Evolutionary conservation across 169 alveolate genomes (phyloP), one percentile per base, ranked within the genome.

Genomic region (Plasmodium billcollinsi): DNA sequence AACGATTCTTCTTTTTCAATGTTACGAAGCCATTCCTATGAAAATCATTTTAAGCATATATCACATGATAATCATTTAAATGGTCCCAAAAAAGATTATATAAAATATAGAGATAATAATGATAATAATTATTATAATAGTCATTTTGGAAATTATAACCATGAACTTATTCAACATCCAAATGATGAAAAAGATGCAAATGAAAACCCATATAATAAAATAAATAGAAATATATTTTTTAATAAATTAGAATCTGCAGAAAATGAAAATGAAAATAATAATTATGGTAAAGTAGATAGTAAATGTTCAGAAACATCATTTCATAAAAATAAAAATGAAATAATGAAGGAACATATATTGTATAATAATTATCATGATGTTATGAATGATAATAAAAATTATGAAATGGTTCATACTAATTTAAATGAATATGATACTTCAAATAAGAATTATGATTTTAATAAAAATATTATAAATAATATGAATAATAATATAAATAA

Each of bases 1-100:
- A 56, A 56, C 45, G 43, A 26, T 59, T 59, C 78, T 50, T 69
- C 83, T 61, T 5, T 80, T 67, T 66, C 71, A 3, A 29, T 61
- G 20, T n/a, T 26, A 59, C 63, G 12, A 67, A 80, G 47, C 45
- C 39, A 71, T 67, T 56, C 70, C 45, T 21, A 20, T 33, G 72
- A 67, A 67, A 43, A 71, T 45, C 58, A 67, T 21, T 67, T 33
- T 54, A 45, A 61, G 49, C 24, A 75, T n/a, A 29, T 59, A 73
- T 2, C 20, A 59, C 43, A 18, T 20, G 61, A 63, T 15, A 66
- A 65, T 5, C 65, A 76, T 24, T 56, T 14, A 65, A 76, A 45
- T n/a, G 26, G 50, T 33, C 49, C 26, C 14, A 45, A 74, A 58
- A 66, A 49, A 12, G 7, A 54, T 18, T 21, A 18, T 7, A 54